Evolutionary conservation across 73 alveolate genomes (phyloP), one percentile per base, ranked within the genome.

Genomic region (Tetrahymena elliotti): DNA sequence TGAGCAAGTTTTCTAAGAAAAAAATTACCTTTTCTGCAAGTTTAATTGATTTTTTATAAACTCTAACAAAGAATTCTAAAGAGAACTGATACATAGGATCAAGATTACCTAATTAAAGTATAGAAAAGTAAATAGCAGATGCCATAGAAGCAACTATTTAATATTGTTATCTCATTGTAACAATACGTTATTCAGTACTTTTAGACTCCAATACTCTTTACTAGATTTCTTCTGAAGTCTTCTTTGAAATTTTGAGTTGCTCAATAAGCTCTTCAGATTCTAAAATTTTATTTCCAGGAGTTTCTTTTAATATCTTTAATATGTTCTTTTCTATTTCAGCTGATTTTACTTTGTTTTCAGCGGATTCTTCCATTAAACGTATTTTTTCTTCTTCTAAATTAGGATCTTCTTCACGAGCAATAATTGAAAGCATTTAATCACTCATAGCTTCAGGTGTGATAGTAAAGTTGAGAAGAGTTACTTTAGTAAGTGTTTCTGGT

Each of bases 1-100:
- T 98, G n/a, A 97, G 94, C 95, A n/a, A n/a, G n/a, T 99, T 97
- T 95, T 96, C 98, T 93, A 96, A 97, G 84, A 97, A 93, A 53
- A 96, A 96, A 52, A 96, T 97, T 9, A 98, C 93, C 94, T 95
- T 95, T 96, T 97, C 97, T 94, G 99, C 96, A 96, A 97, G 94
- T 95, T 94, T 93, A 95, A 98, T 98, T 41, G 99, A 98, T 88
- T 97, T 97, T 52, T 95, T 97, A 94, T 97, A 98, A 41, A 98
- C 96, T 94, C 97, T 96, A 83, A 96, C 93, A 97, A 97, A 98
- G 98, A 98, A 98, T 93, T 97, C 99, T 39, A 98, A 96, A 36
- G 99, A 98, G 94, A 97, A 98, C 97, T 97, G 97, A 96, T 98
- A 98, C 99, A 98, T 98, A 6, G 99, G 99, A 95, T 98, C 99